Base-by-base conservation (phyloP, 2,329 filamentous ascomycete species). In the Fonsecaea pedrosoi region DNA sequence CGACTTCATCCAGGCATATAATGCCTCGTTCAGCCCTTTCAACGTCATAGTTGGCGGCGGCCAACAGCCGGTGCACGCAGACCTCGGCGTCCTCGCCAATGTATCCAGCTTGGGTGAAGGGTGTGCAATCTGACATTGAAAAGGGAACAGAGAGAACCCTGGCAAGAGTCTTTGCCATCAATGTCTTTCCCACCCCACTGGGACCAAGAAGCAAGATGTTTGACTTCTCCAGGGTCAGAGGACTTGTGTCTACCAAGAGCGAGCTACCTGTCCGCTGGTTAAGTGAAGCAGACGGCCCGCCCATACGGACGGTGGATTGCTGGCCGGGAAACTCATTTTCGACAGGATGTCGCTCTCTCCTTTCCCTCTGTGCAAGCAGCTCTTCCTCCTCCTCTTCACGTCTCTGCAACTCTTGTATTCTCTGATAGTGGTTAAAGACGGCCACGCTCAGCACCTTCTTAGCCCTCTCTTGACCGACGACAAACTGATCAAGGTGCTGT, bases 1-100 rank as follows among this genome's bases (percentile, higher is more conserved):
- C 95, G 63, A 99, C 92, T 80, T 99, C 95, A 73, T 99, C 95
- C 21, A 99, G 84, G 64, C 96, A 95, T 55, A 99, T 92, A 64
- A 99, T 98, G 4, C 95, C 95, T 61, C 92, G 87, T 76, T 99
- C 94, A 7, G 93, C 90, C 62, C 90, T 88, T 66, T 89, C 88
- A 34, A 95, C 87, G 72, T 96, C 91, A 78, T 96, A 96, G 77
- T 96, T 94, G 8, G 94, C 89, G 66, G 96, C 93, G 63, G 96
- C 91, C 9, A 99, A 84, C 32, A 99, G 84, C 54, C 95, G 86
- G 75, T 97, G 92, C 48, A 99, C 92, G 73, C 94, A 97, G 0
- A 92, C 90, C 76, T 99, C 95, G n/a, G 94, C 94, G 76, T 99
- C 95, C 76, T 98, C 94, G 35, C 95, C 95, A 72, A 99, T 97